A percentile compares a stretch with the other conserved stretches of the same genome.
Conservation (phyloP, 2,329 filamentous ascomycete species). For the Cordyceps militaris region DNA sequence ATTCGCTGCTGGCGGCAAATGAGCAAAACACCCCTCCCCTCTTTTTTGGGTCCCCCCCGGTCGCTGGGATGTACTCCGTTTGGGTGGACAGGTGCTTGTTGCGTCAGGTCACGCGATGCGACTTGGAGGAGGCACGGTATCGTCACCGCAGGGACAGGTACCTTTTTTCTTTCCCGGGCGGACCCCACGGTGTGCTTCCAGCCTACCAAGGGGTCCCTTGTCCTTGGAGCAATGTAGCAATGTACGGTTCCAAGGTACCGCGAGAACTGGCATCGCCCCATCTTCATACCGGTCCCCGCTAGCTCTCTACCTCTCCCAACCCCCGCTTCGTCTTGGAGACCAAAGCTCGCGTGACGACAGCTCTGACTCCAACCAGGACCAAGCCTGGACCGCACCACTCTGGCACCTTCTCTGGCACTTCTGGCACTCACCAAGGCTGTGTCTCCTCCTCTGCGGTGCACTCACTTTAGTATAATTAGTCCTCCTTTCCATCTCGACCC, state of each 20-base stretch:
- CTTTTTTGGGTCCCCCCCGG: background rate
- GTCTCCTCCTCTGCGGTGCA: background rate
- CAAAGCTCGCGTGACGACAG: slow-evolving; percentile 13
- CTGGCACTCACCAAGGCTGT: background rate
- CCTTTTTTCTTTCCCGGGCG: background rate
- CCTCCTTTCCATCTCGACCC: slow-evolving; percentile 9
- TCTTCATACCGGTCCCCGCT: background rate
- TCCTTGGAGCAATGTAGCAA: background rate
- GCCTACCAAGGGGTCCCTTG: too few relatives aligned
- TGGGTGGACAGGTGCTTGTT: slow-evolving; percentile 11
- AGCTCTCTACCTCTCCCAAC: background rate
- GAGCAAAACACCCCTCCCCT: background rate
- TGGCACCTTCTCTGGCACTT: background rate
- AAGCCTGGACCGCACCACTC: background rate
- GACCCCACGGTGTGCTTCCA: background rate
- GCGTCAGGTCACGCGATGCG: slow-evolving; percentile 21
- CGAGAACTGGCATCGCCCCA: background rate
- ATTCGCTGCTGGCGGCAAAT: background rate
- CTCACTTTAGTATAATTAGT: slow-evolving; percentile 14
- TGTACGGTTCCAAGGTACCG: background rate
- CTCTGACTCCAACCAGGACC: slow-evolving; percentile 1
- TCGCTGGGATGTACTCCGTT: background rate
- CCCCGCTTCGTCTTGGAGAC: background rate
- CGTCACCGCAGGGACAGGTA: background rate
- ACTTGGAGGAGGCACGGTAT: background rate